Evolutionary conservation across 108 stramenopile genomes (phyloP), one percentile per base, ranked within the genome.

Genomic region (Bacterosira constricta): DNA sequence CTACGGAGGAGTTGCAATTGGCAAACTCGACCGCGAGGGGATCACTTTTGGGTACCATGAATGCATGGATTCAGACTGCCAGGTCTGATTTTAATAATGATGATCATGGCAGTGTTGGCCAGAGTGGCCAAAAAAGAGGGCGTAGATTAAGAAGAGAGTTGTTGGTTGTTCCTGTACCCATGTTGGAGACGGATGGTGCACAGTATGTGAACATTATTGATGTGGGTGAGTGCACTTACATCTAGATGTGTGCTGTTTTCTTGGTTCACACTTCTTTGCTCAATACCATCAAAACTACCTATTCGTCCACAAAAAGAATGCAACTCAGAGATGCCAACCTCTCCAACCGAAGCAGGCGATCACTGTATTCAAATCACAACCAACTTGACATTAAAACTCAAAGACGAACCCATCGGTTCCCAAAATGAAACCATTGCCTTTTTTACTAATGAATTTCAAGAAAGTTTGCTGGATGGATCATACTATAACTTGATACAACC

Each of bases 331-430:
- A n/a, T n/a, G n/a, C n/a, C n/a, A n/a, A n/a, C n/a, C n/a, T n/a
- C n/a, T n/a, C n/a, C n/a, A n/a, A n/a, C n/a, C n/a, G n/a, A n/a
- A n/a, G n/a, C n/a, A n/a, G n/a, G 37, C 17, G 53, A 72, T 55
- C 71, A 72, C 53, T 72, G 71, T 52, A 49, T 72, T n/a, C 30
- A 50, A 44, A 61, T 72, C 39, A 25, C 52, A 6, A 61, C 61
- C 47, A 35, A 42, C 27, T 39, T 61, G 15, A 45, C 62, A 1
- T 25, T 60, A n/a, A 12, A 72, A 27, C 37, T 63, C 21, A n/a
- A 45, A 0, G 35, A 39, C 52, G 62, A 72, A 41, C 39, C 37
- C 0, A 35, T 1, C 29, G 55, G 36, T 1, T 38, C 34, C 30
- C 35, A 34, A 8, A 51, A 53, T 9, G 53, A 35, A 20, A 37